These are phyloP conservation scores for Austroboletus novae-zelandiae DNA, from an alignment of 1,284 basidiomycete genomes.

Conservation along the genomic window DNA sequence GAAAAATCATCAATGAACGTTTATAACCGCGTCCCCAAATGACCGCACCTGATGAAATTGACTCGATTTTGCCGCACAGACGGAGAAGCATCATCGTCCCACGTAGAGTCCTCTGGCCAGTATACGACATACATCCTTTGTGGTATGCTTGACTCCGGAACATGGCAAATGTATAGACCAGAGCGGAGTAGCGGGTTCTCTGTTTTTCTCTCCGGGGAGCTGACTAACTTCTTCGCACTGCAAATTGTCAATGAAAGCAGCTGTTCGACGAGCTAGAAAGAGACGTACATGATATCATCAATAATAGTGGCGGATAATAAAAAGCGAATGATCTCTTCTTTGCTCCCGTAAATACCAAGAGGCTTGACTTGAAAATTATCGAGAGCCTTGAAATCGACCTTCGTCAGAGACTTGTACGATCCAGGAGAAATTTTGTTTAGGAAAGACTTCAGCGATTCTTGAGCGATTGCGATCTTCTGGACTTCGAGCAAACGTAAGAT, in stretches of 20 bases:
- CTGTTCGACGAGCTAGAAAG: not conserved
- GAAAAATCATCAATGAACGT: not conserved
- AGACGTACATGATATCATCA: conserved; percentile 37
- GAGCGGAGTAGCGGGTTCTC: conserved; percentile 41
- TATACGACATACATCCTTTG: conserved; percentile 47
- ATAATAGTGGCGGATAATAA: conserved; percentile 36
- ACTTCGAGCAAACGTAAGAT: conserved; percentile 33
- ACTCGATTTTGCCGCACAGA: conserved; percentile 50
- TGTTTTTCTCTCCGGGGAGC: conserved; percentile 10
- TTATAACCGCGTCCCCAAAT: not conserved
- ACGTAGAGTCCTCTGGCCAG: conserved; percentile 63
- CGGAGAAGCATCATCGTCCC: conserved; percentile 50
- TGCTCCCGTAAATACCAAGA: conserved; percentile 55
- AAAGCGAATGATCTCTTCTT: conserved; percentile 45
- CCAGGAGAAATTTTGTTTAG: conserved; percentile 48
- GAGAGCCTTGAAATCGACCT: conserved; percentile 50
- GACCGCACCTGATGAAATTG: conserved; percentile 55
- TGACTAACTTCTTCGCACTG: conserved; percentile 14
- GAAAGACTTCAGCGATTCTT: conserved; percentile 45
- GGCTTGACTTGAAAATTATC: conserved; percentile 45
- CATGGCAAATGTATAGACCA: conserved; percentile 46
- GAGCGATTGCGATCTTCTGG: conserved; percentile 58
- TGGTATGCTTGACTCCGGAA: not conserved
- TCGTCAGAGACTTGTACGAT: conserved; percentile 49
- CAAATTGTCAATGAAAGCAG: not conserved